phyloP scores from a whole-genome alignment of 352 stramenopile species.

The Globisporangium cylindrosporum region DNA sequence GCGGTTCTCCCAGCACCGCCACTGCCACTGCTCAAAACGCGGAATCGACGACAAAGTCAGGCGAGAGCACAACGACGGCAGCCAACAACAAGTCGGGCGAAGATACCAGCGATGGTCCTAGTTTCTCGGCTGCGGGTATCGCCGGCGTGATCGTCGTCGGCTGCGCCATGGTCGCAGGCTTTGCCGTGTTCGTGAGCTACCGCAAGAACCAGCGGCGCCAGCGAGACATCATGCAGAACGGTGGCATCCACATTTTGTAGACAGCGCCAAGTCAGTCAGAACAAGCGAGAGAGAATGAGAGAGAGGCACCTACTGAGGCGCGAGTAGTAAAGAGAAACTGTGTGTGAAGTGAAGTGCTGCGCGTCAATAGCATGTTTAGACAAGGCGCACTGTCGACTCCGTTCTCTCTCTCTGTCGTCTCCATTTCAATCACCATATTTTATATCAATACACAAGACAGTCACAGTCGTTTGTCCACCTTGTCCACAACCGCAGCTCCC shows the following conservation, averaged over 20 bases:
- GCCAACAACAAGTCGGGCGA: slow-evolving; percentile 35
- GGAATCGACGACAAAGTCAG: neutral
- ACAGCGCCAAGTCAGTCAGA: neutral
- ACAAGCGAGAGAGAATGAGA: neutral
- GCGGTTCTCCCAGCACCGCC: neutral
- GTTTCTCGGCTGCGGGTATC: slow-evolving; percentile 54
- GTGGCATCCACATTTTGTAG: slow-evolving; percentile 39
- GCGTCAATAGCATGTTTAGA: slow-evolving; percentile 10
- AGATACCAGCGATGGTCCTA: slow-evolving; percentile 3
- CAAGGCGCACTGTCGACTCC: slow-evolving; percentile 1
- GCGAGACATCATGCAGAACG: slow-evolving; percentile 75
- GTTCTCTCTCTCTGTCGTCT: neutral
- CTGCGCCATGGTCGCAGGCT: slow-evolving; percentile 43
- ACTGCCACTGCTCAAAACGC: slow-evolving; percentile 8
- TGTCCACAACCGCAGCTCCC: neutral
- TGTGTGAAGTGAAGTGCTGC: slow-evolving; percentile 8
- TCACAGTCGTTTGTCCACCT: neutral
- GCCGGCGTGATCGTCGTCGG: slow-evolving; percentile 58
- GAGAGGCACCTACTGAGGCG: neutral
- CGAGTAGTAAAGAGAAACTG: neutral
- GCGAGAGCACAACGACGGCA: neutral
- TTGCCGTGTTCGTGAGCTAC: slow-evolving; percentile 54
- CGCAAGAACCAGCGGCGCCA: slow-evolving; percentile 75
- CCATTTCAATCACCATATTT: neutral
- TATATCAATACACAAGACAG: neutral